Percentiles rank a stretch among this genome's conserved stretches.
Evolutionary conservation across 192 early-diverging fungal species (phyloP).

Genomic region (Coemansia sp.): DNA sequence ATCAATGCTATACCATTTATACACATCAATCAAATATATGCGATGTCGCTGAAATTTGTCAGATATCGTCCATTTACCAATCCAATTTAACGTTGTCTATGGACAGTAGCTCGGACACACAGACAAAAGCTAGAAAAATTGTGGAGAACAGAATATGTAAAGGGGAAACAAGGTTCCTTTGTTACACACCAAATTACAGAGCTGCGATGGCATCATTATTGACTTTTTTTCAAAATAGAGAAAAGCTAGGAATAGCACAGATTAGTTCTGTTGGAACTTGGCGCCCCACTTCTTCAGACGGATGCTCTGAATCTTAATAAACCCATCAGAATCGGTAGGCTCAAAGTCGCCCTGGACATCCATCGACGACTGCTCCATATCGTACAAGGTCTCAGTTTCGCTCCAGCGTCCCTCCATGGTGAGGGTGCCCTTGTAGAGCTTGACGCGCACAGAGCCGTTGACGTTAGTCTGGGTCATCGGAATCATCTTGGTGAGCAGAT

Average conservation of each 20-base stretch:
- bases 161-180: background rate
- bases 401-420: constrained; percentile 88
- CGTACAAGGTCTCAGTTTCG: constrained; percentile 82
- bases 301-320: constrained; percentile 97
- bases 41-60: no score
- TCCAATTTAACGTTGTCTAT: no score
- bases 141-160: no score
- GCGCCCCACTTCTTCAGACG: constrained; percentile 84
- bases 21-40: no score
- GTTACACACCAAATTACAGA: background rate
- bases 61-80: no score
- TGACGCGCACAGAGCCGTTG: constrained; percentile 89
- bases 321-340: constrained; percentile 91
- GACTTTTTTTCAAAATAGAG: background rate
- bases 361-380: constrained; percentile 96
- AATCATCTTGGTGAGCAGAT: constrained; percentile 82
- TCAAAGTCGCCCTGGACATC: constrained; percentile 89
- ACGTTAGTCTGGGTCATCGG: constrained; percentile 81
- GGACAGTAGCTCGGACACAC: no score
- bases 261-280: constrained; percentile 43
- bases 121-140: no score
- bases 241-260: background rate
- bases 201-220: background rate
- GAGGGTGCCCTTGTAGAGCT: constrained; percentile 95
- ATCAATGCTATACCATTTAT: no score